Evolutionary conservation across 768 basidiomycete genomes (phyloP), one percentile per base, ranked within the genome.

Genomic region (Thelephora aurantiotincta): DNA sequence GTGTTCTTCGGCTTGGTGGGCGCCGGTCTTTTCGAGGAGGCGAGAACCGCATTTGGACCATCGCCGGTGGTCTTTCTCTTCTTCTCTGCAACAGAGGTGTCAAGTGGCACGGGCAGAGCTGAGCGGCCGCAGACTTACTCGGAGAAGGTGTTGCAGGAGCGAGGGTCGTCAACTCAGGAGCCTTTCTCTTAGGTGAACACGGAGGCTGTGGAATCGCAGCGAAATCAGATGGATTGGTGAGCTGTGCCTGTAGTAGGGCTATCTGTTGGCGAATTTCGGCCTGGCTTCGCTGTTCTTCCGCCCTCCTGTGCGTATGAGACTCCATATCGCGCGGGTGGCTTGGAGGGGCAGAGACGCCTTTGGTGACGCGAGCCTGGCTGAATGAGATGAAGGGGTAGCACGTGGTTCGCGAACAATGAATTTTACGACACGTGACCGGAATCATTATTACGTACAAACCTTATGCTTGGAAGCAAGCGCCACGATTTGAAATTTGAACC

Each of bases 141-240:
- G 79, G 80, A 33, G 84, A 82, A 7, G 84, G 84, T 0, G 78
- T 80, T 0, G 71, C 60, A 5, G 78, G 78, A 1, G 68, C 78
- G 23, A 72, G 54, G 12, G 73, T 55, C 2, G 62, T 59, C 2
- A 65, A 50, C 7, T 69, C 64, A 11, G 53, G 53, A 38, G 62
- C 62, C 60, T 72, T 78, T 50, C 73, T 65, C 59, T 77, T 75
- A 7, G 73, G 72, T 5, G 73, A 69, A 23, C 48, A 50, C 36
- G 43, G 45, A 48, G 45, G 33, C 6, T 37, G 35, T 1, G 22
- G 48, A 36, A 41, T 48, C 26, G 26, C 9, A 9, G 9, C 26
- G 4, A 9, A 30, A 37, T 44, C 53, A 30, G 43, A 54, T 48
- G 11, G 68, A 43, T 68, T 63, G 12, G 55, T 54, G 16, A 83